Base-by-base conservation (phyloP, 352 stramenopile genomes). In the Ochromonadaceae sp. region DNA sequence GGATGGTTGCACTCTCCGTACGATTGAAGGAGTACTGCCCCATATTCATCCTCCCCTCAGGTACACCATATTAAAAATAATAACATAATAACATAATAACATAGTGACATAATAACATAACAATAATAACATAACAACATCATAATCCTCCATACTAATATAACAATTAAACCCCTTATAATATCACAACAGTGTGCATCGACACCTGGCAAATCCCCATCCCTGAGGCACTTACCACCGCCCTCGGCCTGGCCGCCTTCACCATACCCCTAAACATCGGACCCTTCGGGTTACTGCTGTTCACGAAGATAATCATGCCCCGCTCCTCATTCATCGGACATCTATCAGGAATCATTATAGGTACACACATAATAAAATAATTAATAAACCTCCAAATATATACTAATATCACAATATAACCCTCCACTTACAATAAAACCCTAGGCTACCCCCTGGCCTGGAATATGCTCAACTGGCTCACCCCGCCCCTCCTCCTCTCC, bases 361-460 rank as follows among this genome's bases (percentile, higher is more conserved):
- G n/a, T n/a, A n/a, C n/a, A n/a, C n/a, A n/a, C n/a, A n/a, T n/a
- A n/a, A n/a, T n/a, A n/a, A n/a, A n/a, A n/a, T n/a, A n/a, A n/a
- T n/a, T n/a, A n/a, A n/a, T n/a, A n/a, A n/a, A n/a, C n/a, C n/a
- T n/a, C n/a, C n/a, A n/a, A n/a, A n/a, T n/a, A n/a, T n/a, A n/a
- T n/a, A n/a, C n/a, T n/a, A n/a, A n/a, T n/a, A n/a, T n/a, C n/a
- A n/a, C n/a, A n/a, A n/a, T n/a, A n/a, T n/a, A n/a, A n/a, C n/a
- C n/a, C n/a, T n/a, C n/a, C n/a, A n/a, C n/a, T n/a, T n/a, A n/a
- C n/a, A n/a, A n/a, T n/a, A n/a, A n/a, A n/a, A n/a, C n/a, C n/a
- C n/a, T n/a, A n/a, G n/a, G 55, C 9, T 63, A 50, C 52, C 55
- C 55, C 14, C 15, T 63, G 12, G 55, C 55, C 26, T 63, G 55